Evolutionary conservation across 2,329 filamentous ascomycete species (phyloP), one percentile per base, ranked within the genome.

Genomic region (Madurella fahalii): DNA sequence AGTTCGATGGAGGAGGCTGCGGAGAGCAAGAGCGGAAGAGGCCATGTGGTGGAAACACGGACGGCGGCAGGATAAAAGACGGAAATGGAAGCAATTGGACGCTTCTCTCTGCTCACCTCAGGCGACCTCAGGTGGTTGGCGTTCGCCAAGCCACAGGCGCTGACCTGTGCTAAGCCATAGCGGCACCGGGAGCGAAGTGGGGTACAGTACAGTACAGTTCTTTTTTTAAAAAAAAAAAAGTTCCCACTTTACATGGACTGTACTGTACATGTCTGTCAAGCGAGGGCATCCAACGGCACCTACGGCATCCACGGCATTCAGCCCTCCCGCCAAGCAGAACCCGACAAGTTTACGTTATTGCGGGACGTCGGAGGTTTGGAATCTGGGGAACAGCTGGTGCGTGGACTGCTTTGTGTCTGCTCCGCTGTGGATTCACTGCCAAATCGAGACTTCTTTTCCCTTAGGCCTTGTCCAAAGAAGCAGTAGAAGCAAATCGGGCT

Each of bases 81-180:
- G 9, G 34, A 55, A 59, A 61, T 59, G 62, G 60, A 63, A 64
- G 57, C 53, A 57, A 58, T 58, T 60, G 58, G 59, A 61, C 37
- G 42, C 34, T 15, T 37, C 13, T 9, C 13, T 15, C 34, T 9
- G 16, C 18, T 18, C 4, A 12, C 30, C 39, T 30, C 40, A 20
- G 40, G n/a, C n/a, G n/a, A n/a, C n/a, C n/a, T n/a, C 39, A 49
- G 54, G 58, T 58, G 57, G 61, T 57, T 61, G 57, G 61, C 55
- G 39, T 40, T 37, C 44, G 61, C 55, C 53, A 56, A 56, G 54
- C 17, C 9, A 37, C 9, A 11, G 40, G 16, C 34, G 30, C 49
- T 44, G 42, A 16, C 39, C 25, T 46, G 53, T n/a, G 53, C 17
- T 17, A 15, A 39, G 48, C 43, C 37, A 53, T 51, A 48, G 54